Evolutionary conservation across 345 rosid species (phyloP).

Genomic region (Eucalyptus regnans): DNA sequence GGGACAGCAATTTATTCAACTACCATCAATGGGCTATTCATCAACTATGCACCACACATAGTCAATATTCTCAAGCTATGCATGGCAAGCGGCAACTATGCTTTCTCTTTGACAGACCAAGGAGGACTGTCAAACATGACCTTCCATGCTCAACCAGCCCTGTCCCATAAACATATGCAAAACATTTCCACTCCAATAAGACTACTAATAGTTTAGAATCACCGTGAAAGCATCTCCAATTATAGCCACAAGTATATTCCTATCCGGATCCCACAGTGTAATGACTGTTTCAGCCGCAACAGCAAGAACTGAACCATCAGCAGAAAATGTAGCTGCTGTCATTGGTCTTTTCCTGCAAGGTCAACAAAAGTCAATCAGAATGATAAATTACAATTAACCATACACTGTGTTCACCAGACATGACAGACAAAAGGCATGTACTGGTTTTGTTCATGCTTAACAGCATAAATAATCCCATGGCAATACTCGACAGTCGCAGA

Average conservation of each 20-base stretch:
- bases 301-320: constrained; percentile 93
- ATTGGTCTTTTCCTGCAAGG: constrained; percentile 63
- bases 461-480: background rate
- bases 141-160: background rate
- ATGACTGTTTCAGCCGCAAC: constrained; percentile 88
- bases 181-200: background rate
- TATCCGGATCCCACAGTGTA: constrained; percentile 84
- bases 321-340: constrained; percentile 94
- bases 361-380: background rate
- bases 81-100: background rate
- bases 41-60: background rate
- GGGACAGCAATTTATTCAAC: background rate
- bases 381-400: background rate
- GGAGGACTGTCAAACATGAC: background rate
- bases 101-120: background rate
- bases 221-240: constrained; percentile 64
- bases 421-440: background rate
- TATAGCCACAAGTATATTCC: constrained; percentile 68
- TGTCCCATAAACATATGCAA: background rate
- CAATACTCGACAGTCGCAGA: background rate
- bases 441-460: background rate
- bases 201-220: background rate
- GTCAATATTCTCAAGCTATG: background rate
- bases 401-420: background rate
- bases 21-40: background rate